A percentile compares a stretch with the other conserved stretches of the same genome.
phyloP scores from a whole-genome alignment of 1,284 basidiomycete genomes.

The Pterula multifida region DNA sequence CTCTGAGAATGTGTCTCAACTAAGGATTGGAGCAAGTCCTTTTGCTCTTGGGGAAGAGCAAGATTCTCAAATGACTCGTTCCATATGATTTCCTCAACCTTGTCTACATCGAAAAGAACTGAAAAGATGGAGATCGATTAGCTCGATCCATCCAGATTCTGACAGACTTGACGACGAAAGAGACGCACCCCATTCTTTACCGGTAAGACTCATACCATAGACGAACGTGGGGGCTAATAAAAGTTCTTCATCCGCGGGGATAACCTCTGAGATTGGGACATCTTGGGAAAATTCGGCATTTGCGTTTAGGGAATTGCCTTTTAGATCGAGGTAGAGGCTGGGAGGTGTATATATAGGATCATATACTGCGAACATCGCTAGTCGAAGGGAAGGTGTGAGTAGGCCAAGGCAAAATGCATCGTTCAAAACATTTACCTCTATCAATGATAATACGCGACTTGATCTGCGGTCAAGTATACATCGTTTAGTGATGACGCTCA shows the following conservation, averaged over 20 bases:
- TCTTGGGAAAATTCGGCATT: neutral
- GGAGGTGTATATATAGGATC: neutral
- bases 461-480: no score
- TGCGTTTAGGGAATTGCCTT: neutral
- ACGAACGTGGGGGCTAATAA: neutral
- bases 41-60: constrained; percentile 18
- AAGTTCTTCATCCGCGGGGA: neutral
- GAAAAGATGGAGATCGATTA: no score
- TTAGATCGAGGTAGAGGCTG: neutral
- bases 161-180: no score
- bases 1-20: constrained; percentile 15
- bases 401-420: no score
- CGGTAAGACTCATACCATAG: neutral
- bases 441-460: neutral
- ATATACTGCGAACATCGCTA: neutral
- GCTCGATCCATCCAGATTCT: no score
- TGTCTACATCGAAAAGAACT: neutral
- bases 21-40: constrained; percentile 17
- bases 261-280: neutral
- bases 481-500: no score
- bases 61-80: constrained; percentile 17
- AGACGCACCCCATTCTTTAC: neutral
- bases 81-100: constrained; percentile 11
- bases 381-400: no score
- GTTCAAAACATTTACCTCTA: neutral